These are phyloP conservation scores for Volvox carteri DNA, from an alignment of 163 green algal genomes.

Conservation along the genomic window DNA sequence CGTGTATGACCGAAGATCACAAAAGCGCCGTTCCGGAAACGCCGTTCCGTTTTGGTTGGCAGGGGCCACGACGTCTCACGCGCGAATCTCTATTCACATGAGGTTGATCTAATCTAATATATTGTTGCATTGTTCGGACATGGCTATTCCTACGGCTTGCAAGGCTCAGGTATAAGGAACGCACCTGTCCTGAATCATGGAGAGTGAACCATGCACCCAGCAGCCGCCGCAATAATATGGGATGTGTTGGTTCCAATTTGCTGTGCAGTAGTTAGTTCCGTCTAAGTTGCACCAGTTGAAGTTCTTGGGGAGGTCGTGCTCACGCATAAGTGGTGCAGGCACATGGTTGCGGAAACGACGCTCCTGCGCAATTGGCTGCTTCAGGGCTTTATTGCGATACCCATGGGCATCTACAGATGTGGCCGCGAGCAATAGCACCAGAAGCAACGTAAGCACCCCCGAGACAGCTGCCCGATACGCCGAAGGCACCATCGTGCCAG, in stretches of 20 bases:
- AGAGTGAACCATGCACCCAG: slow-evolving; percentile 84
- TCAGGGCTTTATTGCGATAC: slow-evolving; percentile 27
- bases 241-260: slow-evolving; percentile 59
- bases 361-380: slow-evolving; percentile 28
- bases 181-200: slow-evolving; percentile 85
- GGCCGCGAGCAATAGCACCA: not conserved
- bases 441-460: slow-evolving; percentile 4
- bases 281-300: slow-evolving; percentile 53
- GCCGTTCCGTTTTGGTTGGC: no score
- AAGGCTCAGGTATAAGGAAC: no score
- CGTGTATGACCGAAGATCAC: no score
- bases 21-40: no score
- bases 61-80: not conserved
- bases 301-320: not conserved
- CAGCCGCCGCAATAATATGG: slow-evolving; percentile 83
- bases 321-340: not conserved
- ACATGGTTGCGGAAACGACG: slow-evolving; percentile 37
- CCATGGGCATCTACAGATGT: slow-evolving; percentile 15
- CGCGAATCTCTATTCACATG: no score
- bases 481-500: not conserved
- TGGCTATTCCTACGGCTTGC: no score
- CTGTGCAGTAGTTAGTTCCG: slow-evolving; percentile 59
- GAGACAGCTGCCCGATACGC: slow-evolving; percentile 17
- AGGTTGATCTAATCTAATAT: no score
- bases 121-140: no score